phyloP scores from a whole-genome alignment of 129 eudicot genomes.

The Flaveria ramosissima region DNA sequence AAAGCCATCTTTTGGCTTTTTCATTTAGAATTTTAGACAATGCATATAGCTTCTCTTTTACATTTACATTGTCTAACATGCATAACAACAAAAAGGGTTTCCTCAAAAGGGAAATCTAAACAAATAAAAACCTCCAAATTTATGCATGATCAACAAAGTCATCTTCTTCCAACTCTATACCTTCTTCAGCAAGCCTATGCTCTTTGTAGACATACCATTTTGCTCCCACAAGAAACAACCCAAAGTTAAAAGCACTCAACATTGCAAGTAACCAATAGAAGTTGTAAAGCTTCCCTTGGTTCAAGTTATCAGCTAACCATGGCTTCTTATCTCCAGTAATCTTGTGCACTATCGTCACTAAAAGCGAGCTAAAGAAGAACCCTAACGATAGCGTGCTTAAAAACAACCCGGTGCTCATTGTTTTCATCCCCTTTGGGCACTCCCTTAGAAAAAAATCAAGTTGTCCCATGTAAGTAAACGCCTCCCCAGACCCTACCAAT shows the following conservation, averaged over 20 bases:
- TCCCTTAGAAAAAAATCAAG: constrained; percentile 61
- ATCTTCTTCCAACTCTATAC: constrained; percentile 67
- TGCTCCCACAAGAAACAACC: constrained; percentile 39
- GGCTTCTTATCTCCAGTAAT: constrained; percentile 41
- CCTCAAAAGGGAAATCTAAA: too few relatives aligned
- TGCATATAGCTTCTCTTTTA: not conserved
- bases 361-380: constrained; percentile 55
- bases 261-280: constrained; percentile 55
- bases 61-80: not conserved
- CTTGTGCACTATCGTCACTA: constrained; percentile 52
- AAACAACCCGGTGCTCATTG: constrained; percentile 70
- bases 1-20: not conserved
- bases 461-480: constrained; percentile 83
- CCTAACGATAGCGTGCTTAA: constrained; percentile 56
- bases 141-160: constrained; percentile 35
- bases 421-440: constrained; percentile 69
- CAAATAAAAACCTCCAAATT: constrained; percentile 2
- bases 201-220: constrained; percentile 72
- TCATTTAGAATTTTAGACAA: not conserved
- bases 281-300: constrained; percentile 51
- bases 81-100: not conserved
- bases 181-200: constrained; percentile 69
- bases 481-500: constrained; percentile 84
- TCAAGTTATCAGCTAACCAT: constrained; percentile 55
- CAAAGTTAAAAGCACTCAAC: constrained; percentile 42